Evolutionary conservation across 1,284 basidiomycete species (phyloP).

Genomic region (Rhodotorula sp.): DNA sequence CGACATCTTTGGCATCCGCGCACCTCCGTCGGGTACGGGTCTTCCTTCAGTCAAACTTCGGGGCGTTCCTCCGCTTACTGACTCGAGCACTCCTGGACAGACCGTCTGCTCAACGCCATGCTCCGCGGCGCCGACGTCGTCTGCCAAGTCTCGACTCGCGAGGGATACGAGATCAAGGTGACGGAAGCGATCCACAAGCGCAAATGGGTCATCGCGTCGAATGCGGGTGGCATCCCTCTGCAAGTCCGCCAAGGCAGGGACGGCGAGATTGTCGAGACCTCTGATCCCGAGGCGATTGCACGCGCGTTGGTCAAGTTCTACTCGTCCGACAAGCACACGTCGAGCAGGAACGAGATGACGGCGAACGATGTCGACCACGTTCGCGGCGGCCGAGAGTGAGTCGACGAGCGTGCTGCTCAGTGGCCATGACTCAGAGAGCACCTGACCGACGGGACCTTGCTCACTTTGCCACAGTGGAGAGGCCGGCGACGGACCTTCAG

Average conservation of each 20-base stretch:
- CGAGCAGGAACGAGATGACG: conserved; percentile 4
- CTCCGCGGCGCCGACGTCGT: conserved; percentile 25
- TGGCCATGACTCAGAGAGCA: too few relatives aligned
- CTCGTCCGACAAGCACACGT: conserved; percentile 2
- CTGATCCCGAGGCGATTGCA: conserved; percentile 14
- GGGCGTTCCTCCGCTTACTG: not conserved
- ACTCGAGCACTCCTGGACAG: not conserved
- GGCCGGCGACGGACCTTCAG: conserved; percentile 1
- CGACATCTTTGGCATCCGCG: conserved; percentile 22
- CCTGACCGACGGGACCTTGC: not conserved
- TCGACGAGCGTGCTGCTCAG: not conserved
- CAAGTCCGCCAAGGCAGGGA: conserved; percentile 15
- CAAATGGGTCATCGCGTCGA: conserved; percentile 21
- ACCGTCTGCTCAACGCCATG: conserved; percentile 26
- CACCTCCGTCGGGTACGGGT: conserved; percentile 18
- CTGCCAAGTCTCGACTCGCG: conserved; percentile 21
- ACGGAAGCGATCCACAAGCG: conserved; percentile 22
- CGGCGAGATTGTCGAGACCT: conserved; percentile 15
- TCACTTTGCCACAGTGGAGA: too few relatives aligned
- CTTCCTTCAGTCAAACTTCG: not conserved
- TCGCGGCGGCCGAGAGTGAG: conserved; percentile 12
- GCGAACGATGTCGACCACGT: conserved; percentile 8
- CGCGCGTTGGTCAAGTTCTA: conserved; percentile 22
- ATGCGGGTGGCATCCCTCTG: conserved; percentile 23
- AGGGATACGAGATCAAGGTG: conserved; percentile 35